Conservation (phyloP, 768 basidiomycete genomes). For the Tremella fuciformis region DNA sequence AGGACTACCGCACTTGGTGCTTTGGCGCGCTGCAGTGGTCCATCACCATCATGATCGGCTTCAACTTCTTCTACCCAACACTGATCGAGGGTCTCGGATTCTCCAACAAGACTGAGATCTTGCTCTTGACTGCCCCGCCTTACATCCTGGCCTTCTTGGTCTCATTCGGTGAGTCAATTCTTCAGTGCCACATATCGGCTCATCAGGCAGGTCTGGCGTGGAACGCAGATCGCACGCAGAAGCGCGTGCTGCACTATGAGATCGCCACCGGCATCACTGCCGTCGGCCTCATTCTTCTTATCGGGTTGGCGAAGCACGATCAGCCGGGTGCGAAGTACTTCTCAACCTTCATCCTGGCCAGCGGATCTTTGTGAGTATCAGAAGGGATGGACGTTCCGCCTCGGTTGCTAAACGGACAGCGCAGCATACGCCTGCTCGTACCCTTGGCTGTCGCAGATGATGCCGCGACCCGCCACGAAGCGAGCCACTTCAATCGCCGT, state of each 20-base stretch:
- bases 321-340: not conserved
- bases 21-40: slow-evolving; percentile 2
- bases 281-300: slow-evolving; percentile 1
- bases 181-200: not conserved
- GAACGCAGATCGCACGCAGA: slow-evolving; percentile 2
- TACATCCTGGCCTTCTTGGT: slow-evolving; percentile 5
- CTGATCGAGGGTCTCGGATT: slow-evolving; percentile 8
- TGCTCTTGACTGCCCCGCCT: slow-evolving; percentile 4
- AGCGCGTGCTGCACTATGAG: not conserved
- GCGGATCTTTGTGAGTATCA: slow-evolving; percentile 1
- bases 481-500: slow-evolving; percentile 1
- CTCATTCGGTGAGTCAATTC: slow-evolving; percentile 5
- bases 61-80: slow-evolving; percentile 9
- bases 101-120: slow-evolving; percentile 2
- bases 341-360: slow-evolving; percentile 1
- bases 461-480: not conserved
- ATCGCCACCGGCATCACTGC: not conserved
- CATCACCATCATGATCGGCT: slow-evolving; percentile 9
- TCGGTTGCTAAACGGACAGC: not conserved
- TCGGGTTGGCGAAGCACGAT: not conserved
- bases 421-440: not conserved
- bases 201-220: not conserved
- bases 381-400: not conserved
- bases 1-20: slow-evolving; percentile 24
- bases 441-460: slow-evolving; percentile 3